These are phyloP conservation scores for Aspergillus olivimuriae DNA, from an alignment of 495 filamentous ascomycete species.

Conservation along the genomic window DNA sequence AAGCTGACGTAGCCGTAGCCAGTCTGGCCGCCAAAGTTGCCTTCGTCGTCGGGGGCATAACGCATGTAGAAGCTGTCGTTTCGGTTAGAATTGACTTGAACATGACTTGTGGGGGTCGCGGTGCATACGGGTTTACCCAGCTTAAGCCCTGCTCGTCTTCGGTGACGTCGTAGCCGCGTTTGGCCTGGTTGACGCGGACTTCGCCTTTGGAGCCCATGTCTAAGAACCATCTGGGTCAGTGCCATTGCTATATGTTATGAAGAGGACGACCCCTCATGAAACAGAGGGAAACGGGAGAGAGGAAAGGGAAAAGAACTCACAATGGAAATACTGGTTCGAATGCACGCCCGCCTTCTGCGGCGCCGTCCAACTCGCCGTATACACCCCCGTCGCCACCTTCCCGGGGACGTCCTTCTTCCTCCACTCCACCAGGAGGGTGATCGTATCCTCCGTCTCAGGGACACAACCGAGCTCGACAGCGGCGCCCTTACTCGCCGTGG, in stretches of 20 bases:
- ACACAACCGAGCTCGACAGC: conserved; percentile 71
- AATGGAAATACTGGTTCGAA: conserved; percentile 94
- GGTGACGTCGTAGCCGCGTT: conserved; percentile 91
- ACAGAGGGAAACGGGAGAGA: background rate
- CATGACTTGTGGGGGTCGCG: too few species aligned
- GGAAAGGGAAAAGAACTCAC: conserved; percentile 21
- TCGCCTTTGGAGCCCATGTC: conserved; percentile 78
- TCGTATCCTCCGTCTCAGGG: conserved; percentile 82
- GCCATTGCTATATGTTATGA: too few species aligned
- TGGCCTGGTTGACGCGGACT: conserved; percentile 86
- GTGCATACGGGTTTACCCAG: conserved; percentile 71
- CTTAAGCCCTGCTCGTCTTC: conserved; percentile 65
- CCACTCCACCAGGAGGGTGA: conserved; percentile 86
- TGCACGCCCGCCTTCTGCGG: conserved; percentile 88
- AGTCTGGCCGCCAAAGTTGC: conserved; percentile 85
- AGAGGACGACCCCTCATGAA: too few species aligned
- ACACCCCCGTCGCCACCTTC: conserved; percentile 79
- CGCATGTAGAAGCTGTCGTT: conserved; percentile 76
- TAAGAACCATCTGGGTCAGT: conserved; percentile 16
- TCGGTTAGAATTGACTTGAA: too few species aligned
- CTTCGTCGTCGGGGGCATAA: conserved; percentile 91
- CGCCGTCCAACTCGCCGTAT: conserved; percentile 92
- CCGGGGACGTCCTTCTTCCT: conserved; percentile 57
- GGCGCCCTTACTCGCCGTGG: conserved; percentile 64
- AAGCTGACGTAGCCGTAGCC: conserved; percentile 93